These are phyloP conservation scores for Fusarium euwallaceae DNA, from an alignment of 2,329 filamentous ascomycete species.

Conservation along the genomic window DNA sequence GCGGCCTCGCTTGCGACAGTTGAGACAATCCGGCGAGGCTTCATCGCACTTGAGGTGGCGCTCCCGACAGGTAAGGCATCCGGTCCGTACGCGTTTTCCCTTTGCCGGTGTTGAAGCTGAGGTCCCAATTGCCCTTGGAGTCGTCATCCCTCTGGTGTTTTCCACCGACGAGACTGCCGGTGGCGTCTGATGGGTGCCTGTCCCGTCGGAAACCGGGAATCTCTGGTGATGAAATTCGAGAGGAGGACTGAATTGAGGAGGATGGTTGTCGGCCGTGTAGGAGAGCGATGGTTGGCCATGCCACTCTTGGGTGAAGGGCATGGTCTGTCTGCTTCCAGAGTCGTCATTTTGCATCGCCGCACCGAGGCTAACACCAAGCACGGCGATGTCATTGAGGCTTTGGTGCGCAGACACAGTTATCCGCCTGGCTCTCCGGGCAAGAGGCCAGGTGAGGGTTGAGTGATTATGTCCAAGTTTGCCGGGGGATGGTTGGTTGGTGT, in stretches of 20 bases:
- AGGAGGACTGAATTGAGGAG: constrained; percentile 8
- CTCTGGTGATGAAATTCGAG: constrained; percentile 11
- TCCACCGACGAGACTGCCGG: constrained; percentile 15
- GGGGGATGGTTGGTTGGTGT: neutral
- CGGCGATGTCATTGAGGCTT: constrained; percentile 36
- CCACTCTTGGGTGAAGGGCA: constrained; percentile 29
- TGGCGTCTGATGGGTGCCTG: constrained; percentile 9
- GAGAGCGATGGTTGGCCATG: constrained; percentile 24
- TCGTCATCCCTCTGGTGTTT: constrained; percentile 26
- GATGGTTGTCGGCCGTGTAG: constrained; percentile 12
- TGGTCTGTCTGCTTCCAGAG: constrained; percentile 30
- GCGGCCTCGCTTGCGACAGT: constrained; percentile 89
- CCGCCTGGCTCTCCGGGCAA: constrained; percentile 22
- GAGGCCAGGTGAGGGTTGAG: constrained; percentile 22
- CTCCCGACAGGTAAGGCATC: constrained; percentile 90
- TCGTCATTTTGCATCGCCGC: constrained; percentile 46
- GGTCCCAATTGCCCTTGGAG: constrained; percentile 14
- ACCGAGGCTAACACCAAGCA: constrained; percentile 37
- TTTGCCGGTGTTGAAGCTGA: constrained; percentile 38
- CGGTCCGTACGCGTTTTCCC: constrained; percentile 87
- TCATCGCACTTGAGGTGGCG: constrained; percentile 94
- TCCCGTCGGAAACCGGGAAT: constrained; percentile 1
- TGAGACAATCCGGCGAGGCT: constrained; percentile 72
- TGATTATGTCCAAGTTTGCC: constrained; percentile 3
- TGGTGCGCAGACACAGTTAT: constrained; percentile 33